Base-by-base conservation (phyloP, 2,329 filamentous ascomycete species). In the Sclerotinia trifoliorum region DNA sequence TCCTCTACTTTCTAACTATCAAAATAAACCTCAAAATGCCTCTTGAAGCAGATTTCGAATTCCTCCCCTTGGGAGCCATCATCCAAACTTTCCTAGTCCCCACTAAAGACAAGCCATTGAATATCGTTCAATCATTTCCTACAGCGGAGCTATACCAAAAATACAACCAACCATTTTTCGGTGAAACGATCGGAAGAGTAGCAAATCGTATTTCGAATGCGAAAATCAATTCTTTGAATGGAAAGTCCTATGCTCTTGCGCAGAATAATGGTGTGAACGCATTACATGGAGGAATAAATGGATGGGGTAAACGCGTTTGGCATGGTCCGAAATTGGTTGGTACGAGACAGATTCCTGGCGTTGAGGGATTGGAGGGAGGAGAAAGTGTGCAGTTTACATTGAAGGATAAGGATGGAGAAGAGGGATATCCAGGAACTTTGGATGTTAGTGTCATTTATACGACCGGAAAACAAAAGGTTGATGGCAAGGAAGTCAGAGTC, bases 121-220 rank as follows among this genome's bases (percentile, higher is more conserved):
- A 97, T 81, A 95, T 99, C 73, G 94, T 97, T 29, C 91, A 95
- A 74, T 89, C 90, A 65, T 97, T 97, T 81, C 86, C 91, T 24
- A 88, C 85, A 19, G 86, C 90, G 65, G 87, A 90, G 56, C 86
- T 89, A 70, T 97, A 97, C 81, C 85, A 85, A 72, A 81, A 86
- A 73, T 82, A 94, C 83, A 94, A 95, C 81, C 82, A 80, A 15
- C 88, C 92, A 1, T 94, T 88, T 82, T 98, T 97, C 77, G 94
- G 95, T 72, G 94, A 94, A 78, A 98, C 93, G 56, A 97, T 98
- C 78, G 95, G 95, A 67, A 91, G 88, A 66, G 83, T 89, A 26
- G 87, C 93, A 70, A 98, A 98, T 81, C 90, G 94, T 68, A 88
- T 97, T 77, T 86, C 87, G 68, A 83, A 85, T 75, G 93, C 89